Evolutionary conservation across 148 eudicot species (phyloP).

Genomic region (Cornus controversa): DNA sequence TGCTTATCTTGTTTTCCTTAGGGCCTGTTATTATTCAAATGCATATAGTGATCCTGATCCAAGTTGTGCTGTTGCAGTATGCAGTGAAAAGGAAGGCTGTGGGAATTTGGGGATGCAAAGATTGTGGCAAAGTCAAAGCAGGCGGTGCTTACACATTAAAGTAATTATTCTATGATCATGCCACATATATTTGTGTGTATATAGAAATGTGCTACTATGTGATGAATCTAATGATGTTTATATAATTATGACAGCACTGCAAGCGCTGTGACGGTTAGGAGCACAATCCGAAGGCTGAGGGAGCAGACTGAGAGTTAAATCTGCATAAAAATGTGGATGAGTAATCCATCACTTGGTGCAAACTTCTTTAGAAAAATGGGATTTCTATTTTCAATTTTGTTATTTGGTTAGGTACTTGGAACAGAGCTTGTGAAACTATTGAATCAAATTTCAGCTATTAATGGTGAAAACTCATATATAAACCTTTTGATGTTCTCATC

Average conservation of each 20-base stretch:
- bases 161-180: slow-evolving; percentile 27
- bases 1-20: background rate
- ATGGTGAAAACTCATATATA: background rate
- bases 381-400: slow-evolving; percentile 2
- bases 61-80: slow-evolving; percentile 38
- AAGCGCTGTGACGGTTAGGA: slow-evolving; percentile 86
- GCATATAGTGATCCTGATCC: background rate
- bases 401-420: background rate
- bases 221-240: background rate
- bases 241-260: slow-evolving; percentile 60
- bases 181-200: background rate
- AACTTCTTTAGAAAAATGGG: background rate
- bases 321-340: background rate
- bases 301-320: slow-evolving; percentile 80
- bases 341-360: background rate
- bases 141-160: slow-evolving; percentile 95
- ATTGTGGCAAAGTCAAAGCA: slow-evolving; percentile 90
- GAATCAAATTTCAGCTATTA: background rate
- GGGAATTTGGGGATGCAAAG: slow-evolving; percentile 97
- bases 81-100: slow-evolving; percentile 90
- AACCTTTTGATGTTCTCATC: background rate
- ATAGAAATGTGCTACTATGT: background rate
- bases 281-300: slow-evolving; percentile 94
- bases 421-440: background rate
- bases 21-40: background rate